Evolutionary conservation across 345 rosid species (phyloP).

Genomic region (Trapa bicornis): DNA sequence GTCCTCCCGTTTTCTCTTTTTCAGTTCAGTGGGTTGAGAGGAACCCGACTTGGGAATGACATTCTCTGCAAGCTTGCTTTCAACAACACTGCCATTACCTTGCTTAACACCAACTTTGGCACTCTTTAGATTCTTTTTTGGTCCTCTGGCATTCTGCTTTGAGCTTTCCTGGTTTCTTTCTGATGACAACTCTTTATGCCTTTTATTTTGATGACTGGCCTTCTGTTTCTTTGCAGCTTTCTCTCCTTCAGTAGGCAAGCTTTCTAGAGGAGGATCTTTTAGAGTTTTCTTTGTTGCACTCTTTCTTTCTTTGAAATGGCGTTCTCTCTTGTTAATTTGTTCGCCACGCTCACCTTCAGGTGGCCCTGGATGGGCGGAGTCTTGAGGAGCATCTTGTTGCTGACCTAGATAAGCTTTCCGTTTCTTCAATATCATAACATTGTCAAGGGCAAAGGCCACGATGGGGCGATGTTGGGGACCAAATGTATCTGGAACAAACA

Average conservation of each 20-base stretch:
- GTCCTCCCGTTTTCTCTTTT: conserved; percentile 32
- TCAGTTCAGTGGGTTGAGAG: conserved; percentile 3
- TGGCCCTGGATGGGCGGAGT: conserved; percentile 11
- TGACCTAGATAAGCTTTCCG: conserved; percentile 37
- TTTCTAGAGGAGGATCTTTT: conserved; percentile 12
- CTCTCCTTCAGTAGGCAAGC: conserved; percentile 11
- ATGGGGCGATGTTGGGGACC: conserved; percentile 69
- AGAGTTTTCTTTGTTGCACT: conserved; percentile 7
- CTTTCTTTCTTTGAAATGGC: conserved; percentile 28
- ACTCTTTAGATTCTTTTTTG: conserved; percentile 18
- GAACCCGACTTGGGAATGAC: conserved; percentile 9
- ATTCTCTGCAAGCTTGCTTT: background rate
- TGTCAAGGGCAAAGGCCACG: conserved; percentile 73
- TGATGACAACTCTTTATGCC: background rate
- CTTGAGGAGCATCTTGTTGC: conserved; percentile 24
- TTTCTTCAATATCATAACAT: conserved; percentile 63
- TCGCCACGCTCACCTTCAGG: conserved; percentile 16
- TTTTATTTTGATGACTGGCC: conserved; percentile 8
- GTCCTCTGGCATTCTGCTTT: conserved; percentile 9
- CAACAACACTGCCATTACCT: conserved; percentile 6
- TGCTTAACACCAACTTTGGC: conserved; percentile 12
- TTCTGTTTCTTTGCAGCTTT: conserved; percentile 28
- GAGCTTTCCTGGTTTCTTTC: background rate
- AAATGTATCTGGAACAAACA: conserved; percentile 49
- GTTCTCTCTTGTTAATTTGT: conserved; percentile 24